Evolutionary conservation across 192 early-diverging fungal genomes (phyloP).

Genomic region (Backusella macrospora): DNA sequence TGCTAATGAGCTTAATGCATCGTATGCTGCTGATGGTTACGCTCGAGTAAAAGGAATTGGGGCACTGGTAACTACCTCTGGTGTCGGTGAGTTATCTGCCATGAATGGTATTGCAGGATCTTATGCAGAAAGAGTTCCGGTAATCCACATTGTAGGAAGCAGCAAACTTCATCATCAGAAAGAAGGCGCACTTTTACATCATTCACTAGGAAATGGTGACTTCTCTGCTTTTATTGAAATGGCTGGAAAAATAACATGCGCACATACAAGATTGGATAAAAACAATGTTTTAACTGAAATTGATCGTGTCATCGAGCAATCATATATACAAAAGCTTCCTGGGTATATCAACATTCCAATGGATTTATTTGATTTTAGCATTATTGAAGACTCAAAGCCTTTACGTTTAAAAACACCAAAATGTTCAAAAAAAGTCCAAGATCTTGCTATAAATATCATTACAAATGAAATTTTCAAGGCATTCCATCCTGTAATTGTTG

Average conservation of each 20-base stretch:
- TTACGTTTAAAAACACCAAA: slow-evolving; percentile 19
- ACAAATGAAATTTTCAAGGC: slow-evolving; percentile 38
- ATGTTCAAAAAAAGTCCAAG: slow-evolving; percentile 34
- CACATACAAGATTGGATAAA: slow-evolving; percentile 35
- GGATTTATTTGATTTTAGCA: slow-evolving; percentile 37
- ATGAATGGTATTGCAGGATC: slow-evolving; percentile 52
- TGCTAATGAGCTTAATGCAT: slow-evolving; percentile 47
- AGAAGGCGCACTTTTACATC: slow-evolving; percentile 46
- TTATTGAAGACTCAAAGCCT: slow-evolving; percentile 22
- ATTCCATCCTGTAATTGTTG: slow-evolving; percentile 44
- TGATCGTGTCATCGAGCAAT: slow-evolving; percentile 38
- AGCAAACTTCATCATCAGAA: slow-evolving; percentile 44
- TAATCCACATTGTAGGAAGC: slow-evolving; percentile 56
- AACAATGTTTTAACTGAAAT: slow-evolving; percentile 42
- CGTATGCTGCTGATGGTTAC: slow-evolving; percentile 56
- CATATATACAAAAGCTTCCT: neutral
- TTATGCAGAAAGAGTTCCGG: slow-evolving; percentile 47
- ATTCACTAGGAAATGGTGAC: slow-evolving; percentile 53
- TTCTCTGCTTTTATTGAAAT: slow-evolving; percentile 47
- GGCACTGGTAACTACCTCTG: slow-evolving; percentile 48
- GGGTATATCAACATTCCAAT: slow-evolving; percentile 48
- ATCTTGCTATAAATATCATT: slow-evolving; percentile 32
- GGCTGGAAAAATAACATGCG: slow-evolving; percentile 43
- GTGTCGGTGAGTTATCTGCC: slow-evolving; percentile 48
- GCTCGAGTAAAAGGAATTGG: slow-evolving; percentile 46